Evolutionary conservation across 2,329 filamentous ascomycete species (phyloP).

Genomic region (Cadophora gregata): DNA sequence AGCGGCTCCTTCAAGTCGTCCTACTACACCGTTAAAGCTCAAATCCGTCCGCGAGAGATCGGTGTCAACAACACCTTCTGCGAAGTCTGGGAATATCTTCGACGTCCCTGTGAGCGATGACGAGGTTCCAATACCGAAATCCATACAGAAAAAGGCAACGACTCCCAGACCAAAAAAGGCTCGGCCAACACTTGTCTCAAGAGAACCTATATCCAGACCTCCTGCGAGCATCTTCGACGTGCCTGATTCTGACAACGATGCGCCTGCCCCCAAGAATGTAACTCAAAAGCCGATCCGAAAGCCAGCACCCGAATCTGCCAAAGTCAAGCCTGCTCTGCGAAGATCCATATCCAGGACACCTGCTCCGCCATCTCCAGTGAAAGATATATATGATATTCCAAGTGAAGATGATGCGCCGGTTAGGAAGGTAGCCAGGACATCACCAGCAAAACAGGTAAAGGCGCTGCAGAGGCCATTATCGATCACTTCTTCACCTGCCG

Average conservation of each 20-base stretch:
- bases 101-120: constrained; percentile 37
- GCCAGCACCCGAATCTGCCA: neutral
- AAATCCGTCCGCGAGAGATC: constrained; percentile 20
- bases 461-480: neutral
- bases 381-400: constrained; percentile 25
- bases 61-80: constrained; percentile 20
- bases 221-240: constrained; percentile 21
- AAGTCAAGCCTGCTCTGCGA: constrained; percentile 17
- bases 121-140: constrained; percentile 24
- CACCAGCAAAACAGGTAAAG: neutral
- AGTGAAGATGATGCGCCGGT: constrained; percentile 18
- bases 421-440: neutral
- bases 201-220: neutral
- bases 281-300: constrained; percentile 15
- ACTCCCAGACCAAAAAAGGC: constrained; percentile 6
- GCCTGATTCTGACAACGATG: constrained; percentile 21
- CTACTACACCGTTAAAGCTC: constrained; percentile 23
- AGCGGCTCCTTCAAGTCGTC: constrained; percentile 1
- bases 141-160: constrained; percentile 1
- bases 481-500: constrained; percentile 14
- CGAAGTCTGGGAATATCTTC: constrained; percentile 20
- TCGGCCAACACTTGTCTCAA: neutral
- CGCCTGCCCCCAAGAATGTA: neutral
- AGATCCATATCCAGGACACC: constrained; percentile 19
- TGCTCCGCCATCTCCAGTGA: constrained; percentile 22